Percentiles rank a stretch among this genome's conserved stretches.
Conservation (phyloP, 805 yeast genomes). For the Lipomyces orientalis region DNA sequence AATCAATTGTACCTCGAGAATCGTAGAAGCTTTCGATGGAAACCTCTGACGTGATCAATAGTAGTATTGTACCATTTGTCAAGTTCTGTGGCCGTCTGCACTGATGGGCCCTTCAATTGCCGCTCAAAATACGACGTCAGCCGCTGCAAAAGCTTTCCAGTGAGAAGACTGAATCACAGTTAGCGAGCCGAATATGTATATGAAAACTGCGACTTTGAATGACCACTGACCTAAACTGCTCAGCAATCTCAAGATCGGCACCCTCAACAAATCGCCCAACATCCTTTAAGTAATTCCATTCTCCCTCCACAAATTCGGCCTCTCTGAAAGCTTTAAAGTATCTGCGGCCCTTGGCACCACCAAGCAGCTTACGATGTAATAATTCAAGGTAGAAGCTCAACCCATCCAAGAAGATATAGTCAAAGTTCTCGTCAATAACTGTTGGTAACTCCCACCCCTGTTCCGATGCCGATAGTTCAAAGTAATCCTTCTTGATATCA, state of each 20-base stretch:
- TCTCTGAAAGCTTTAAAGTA: slow-evolving; percentile 85
- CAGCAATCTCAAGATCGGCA: slow-evolving; percentile 80
- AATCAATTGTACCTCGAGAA: slow-evolving; percentile 55
- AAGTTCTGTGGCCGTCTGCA: slow-evolving; percentile 50
- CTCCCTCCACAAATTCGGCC: slow-evolving; percentile 84
- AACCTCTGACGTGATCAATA: slow-evolving; percentile 50
- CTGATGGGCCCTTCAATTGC: slow-evolving; percentile 69
- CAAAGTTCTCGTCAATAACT: slow-evolving; percentile 66
- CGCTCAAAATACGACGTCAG: slow-evolving; percentile 71
- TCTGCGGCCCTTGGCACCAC: slow-evolving; percentile 65
- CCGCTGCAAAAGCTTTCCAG: slow-evolving; percentile 70
- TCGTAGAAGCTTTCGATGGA: slow-evolving; percentile 81
- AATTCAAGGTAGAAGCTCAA: slow-evolving; percentile 73
- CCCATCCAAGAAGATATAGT: slow-evolving; percentile 72
- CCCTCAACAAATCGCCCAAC: slow-evolving; percentile 80
- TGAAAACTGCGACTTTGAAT: neutral
- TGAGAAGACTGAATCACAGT: slow-evolving; percentile 48
- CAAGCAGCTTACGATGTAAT: slow-evolving; percentile 76
- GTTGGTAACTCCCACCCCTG: slow-evolving; percentile 75
- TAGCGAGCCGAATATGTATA: neutral
- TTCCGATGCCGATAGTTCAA: slow-evolving; percentile 57
- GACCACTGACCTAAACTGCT: slow-evolving; percentile 56
- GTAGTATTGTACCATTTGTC: slow-evolving; percentile 57
- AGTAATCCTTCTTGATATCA: slow-evolving; percentile 70
- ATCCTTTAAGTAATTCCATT: slow-evolving; percentile 78